Conservation (phyloP, 2,329 filamentous ascomycete species). For the Exophiala bonariae region DNA sequence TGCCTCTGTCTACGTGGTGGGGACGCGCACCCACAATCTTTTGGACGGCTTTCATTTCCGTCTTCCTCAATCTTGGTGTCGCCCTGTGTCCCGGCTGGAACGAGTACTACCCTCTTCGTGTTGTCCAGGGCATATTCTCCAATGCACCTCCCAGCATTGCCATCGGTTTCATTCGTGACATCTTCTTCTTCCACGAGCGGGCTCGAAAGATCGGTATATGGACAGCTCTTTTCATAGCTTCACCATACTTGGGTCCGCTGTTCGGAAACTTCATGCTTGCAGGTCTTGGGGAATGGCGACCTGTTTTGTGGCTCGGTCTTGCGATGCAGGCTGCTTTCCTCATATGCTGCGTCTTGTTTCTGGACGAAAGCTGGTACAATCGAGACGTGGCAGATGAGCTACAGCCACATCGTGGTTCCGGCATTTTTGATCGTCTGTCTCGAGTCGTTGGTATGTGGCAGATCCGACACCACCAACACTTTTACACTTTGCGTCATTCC, state of each 20-base stretch:
- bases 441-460: constrained; percentile 30
- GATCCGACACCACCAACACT: constrained; percentile 24
- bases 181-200: constrained; percentile 42
- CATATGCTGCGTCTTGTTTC: constrained; percentile 30
- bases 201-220: constrained; percentile 41
- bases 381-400: constrained; percentile 22
- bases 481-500: constrained; percentile 34
- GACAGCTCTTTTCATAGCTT: constrained; percentile 35
- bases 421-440: constrained; percentile 19
- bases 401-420: constrained; percentile 24
- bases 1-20: constrained; percentile 41
- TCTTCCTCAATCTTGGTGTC: constrained; percentile 38
- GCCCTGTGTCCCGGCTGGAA: constrained; percentile 36
- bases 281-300: constrained; percentile 34
- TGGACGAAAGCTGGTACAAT: constrained; percentile 40
- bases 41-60: constrained; percentile 34
- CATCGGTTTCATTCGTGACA: constrained; percentile 43
- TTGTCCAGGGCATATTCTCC: constrained; percentile 45
- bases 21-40: constrained; percentile 45
- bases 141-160: constrained; percentile 40
- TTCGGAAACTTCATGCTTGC: constrained; percentile 37
- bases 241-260: constrained; percentile 26
- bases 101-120: constrained; percentile 40
- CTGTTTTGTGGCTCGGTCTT: constrained; percentile 34
- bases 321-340: constrained; percentile 31